Evolutionary conservation across 345 rosid genomes (phyloP).

Genomic region (Populus simonii): DNA sequence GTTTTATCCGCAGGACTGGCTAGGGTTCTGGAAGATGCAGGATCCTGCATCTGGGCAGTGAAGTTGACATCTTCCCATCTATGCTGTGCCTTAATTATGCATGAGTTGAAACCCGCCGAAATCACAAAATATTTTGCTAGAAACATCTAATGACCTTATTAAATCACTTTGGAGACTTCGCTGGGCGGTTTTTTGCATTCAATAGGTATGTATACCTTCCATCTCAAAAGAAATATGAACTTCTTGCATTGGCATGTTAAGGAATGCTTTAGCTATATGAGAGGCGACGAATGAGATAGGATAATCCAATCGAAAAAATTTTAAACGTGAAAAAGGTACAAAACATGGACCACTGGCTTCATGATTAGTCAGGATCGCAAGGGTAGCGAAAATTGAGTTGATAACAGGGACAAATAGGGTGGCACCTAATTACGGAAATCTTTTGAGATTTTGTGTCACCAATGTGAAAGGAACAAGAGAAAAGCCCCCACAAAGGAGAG

Average conservation of each 20-base stretch:
- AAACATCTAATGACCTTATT: neutral
- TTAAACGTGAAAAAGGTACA: constrained; percentile 13
- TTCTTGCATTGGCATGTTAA: constrained; percentile 13
- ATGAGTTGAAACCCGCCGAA: constrained; percentile 20
- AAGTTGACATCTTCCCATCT: constrained; percentile 17
- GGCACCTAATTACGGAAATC: constrained; percentile 76
- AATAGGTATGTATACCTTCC: neutral
- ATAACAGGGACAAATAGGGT: constrained; percentile 38
- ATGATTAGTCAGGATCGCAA: constrained; percentile 35
- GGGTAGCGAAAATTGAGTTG: constrained; percentile 21
- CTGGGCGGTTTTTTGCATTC: neutral
- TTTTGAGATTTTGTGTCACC: constrained; percentile 38
- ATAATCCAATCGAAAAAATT: constrained; percentile 7
- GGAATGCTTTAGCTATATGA: neutral
- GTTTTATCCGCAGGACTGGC: constrained; percentile 15
- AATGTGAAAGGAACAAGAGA: constrained; percentile 45
- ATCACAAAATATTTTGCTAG: constrained; percentile 15
- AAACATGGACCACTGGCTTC: constrained; percentile 29
- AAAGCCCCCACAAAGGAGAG: constrained; percentile 28
- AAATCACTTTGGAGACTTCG: neutral
- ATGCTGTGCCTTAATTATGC: constrained; percentile 4
- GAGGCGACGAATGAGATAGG: constrained; percentile 9
- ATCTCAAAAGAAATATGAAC: constrained; percentile 2
- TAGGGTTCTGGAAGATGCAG: constrained; percentile 17
- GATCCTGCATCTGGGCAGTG: constrained; percentile 1